Conservation (phyloP, 1,284 basidiomycete genomes). For the Tilletiaria anomala region DNA sequence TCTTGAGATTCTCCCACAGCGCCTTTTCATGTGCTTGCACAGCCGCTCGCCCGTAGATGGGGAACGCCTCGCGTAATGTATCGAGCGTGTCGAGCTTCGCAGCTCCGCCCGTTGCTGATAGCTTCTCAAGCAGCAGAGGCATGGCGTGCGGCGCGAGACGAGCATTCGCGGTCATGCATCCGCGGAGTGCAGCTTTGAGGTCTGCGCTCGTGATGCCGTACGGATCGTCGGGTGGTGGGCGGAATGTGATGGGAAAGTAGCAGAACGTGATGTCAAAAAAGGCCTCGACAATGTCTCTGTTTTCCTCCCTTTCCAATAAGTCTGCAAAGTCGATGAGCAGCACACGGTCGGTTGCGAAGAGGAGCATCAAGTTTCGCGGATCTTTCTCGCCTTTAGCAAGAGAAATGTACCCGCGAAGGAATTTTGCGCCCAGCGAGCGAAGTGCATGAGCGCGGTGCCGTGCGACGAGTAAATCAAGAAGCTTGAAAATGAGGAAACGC, state of each 20-base stretch:
- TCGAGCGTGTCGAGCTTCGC: constrained; percentile 50
- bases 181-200: constrained; percentile 57
- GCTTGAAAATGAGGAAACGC: no score
- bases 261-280: constrained; percentile 93
- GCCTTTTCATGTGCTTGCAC: constrained; percentile 16
- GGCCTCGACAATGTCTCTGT: constrained; percentile 45
- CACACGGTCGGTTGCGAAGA: constrained; percentile 72
- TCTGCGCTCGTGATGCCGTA: constrained; percentile 84
- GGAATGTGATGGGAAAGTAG: constrained; percentile 97
- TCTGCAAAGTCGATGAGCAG: constrained; percentile 78
- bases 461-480: constrained; percentile 68
- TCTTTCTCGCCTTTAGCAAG: constrained; percentile 93
- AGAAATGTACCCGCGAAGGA: constrained; percentile 61
- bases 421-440: constrained; percentile 10
- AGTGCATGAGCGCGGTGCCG: constrained; percentile 39
- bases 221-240: constrained; percentile 82
- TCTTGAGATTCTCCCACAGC: constrained; percentile 30
- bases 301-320: background rate
- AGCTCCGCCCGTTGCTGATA: constrained; percentile 62
- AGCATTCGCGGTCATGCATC: constrained; percentile 63
- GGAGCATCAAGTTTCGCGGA: constrained; percentile 78
- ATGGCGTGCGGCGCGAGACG: constrained; percentile 70
- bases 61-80: constrained; percentile 23
- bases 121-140: constrained; percentile 81
- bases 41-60: constrained; percentile 32